These are phyloP conservation scores for Venturia nashicola DNA, from an alignment of 2,329 filamentous ascomycete genomes.

Conservation along the genomic window DNA sequence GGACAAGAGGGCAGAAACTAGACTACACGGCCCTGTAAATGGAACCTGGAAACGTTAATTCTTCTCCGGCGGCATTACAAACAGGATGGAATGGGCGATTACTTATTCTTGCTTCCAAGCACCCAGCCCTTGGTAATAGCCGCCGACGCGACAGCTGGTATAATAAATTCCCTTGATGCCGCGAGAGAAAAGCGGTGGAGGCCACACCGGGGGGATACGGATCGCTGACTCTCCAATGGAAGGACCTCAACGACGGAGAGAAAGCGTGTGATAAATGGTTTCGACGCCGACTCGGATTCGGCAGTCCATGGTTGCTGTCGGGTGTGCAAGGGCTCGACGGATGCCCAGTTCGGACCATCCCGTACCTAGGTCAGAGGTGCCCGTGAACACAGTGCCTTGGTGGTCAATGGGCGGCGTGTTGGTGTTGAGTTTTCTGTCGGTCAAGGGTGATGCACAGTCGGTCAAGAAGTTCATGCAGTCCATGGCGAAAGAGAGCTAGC, in stretches of 20 bases:
- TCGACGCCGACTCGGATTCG: background rate
- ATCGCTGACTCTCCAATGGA: background rate
- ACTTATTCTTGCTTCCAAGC: background rate
- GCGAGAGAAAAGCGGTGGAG: background rate
- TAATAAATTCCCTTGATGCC: background rate
- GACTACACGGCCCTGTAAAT: background rate
- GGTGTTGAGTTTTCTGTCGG: background rate
- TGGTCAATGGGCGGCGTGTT: background rate
- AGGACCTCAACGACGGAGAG: background rate
- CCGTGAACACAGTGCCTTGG: background rate
- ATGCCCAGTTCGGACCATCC: background rate
- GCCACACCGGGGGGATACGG: background rate
- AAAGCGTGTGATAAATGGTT: background rate
- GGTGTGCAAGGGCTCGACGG: too few relatives aligned
- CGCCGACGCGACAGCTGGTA: background rate
- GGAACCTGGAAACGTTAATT: background rate
- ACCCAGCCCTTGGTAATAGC: background rate
- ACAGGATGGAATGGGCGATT: background rate
- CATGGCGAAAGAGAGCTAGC: background rate
- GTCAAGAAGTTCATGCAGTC: background rate
- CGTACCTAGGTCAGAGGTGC: background rate
- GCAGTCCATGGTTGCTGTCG: background rate
- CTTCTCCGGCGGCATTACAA: background rate
- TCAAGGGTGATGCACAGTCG: background rate
- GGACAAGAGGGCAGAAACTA: background rate